These are phyloP conservation scores for Agarophyton chilense DNA, from an alignment of 23 red algal genomes.

Conservation along the genomic window DNA sequence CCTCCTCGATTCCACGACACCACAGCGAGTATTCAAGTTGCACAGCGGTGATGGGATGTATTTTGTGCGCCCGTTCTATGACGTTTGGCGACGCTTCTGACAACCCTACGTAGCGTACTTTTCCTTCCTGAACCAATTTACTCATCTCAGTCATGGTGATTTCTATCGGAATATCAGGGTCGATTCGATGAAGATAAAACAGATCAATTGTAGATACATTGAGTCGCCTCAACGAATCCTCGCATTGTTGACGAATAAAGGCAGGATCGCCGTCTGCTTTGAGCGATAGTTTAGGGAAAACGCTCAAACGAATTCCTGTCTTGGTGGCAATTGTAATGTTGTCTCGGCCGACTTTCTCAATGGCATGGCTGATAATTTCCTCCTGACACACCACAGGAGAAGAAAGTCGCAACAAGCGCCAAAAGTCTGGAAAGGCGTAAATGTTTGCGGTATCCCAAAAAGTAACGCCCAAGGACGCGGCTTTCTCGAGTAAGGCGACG, in stretches of 20 bases:
- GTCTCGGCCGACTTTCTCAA: too few relatives aligned
- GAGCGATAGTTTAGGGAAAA: too few relatives aligned
- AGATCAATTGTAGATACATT: slow-evolving; percentile 62
- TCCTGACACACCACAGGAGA: too few relatives aligned
- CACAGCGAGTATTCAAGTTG: slow-evolving; percentile 76
- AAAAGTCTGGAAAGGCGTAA: slow-evolving; percentile 41
- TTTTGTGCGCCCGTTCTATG: slow-evolving; percentile 66
- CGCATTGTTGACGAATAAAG: too few relatives aligned
- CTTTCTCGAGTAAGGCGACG: slow-evolving; percentile 27
- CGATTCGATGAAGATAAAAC: slow-evolving; percentile 76
- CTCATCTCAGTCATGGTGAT: slow-evolving; percentile 66
- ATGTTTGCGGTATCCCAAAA: slow-evolving; percentile 72
- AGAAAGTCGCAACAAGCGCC: too few relatives aligned
- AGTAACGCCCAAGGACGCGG: slow-evolving; percentile 1
- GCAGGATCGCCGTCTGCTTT: too few relatives aligned
- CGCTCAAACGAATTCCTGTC: too few relatives aligned
- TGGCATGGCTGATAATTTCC: too few relatives aligned
- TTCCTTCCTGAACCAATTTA: slow-evolving; percentile 69
- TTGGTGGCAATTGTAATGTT: too few relatives aligned
- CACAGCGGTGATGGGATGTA: slow-evolving; percentile 65
- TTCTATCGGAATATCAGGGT: slow-evolving; percentile 66
- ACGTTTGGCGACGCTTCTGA: slow-evolving; percentile 38
- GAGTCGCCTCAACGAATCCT: too few relatives aligned
- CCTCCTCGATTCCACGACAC: slow-evolving; percentile 64
- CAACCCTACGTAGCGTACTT: slow-evolving; percentile 63